Conservation (phyloP, 148 eudicot genomes). For the Polygonum aviculare region DNA sequence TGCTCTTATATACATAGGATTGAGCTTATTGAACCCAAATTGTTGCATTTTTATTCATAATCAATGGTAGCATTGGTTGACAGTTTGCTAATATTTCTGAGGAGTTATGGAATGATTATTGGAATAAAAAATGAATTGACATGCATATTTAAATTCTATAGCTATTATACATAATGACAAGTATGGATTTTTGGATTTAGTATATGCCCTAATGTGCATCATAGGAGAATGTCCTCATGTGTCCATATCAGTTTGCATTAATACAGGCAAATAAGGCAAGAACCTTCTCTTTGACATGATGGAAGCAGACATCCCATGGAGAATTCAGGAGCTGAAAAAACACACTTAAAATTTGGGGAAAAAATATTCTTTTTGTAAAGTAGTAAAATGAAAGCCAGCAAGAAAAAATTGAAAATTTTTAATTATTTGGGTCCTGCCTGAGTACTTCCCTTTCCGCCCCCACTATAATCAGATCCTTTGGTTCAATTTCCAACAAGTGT, state of each 20-base stretch:
- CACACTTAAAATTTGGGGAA: too few relatives aligned
- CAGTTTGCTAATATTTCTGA: neutral
- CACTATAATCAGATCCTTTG: slow-evolving; percentile 89
- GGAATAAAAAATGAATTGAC: neutral
- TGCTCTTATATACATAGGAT: neutral
- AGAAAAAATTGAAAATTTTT: too few relatives aligned
- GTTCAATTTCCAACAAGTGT: slow-evolving; percentile 95
- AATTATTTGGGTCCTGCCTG: slow-evolving; percentile 46
- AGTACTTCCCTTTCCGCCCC: slow-evolving; percentile 67
- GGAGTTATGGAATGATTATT: neutral
- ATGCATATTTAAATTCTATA: neutral
- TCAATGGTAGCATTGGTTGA: neutral
- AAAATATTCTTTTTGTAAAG: too few relatives aligned
- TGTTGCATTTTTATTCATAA: neutral
- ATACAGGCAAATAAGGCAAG: too few relatives aligned
- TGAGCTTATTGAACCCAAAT: neutral
- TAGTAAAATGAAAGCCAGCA: too few relatives aligned
- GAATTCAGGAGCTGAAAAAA: too few relatives aligned
- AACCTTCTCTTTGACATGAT: too few relatives aligned
- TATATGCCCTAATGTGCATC: neutral
- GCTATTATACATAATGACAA: neutral
- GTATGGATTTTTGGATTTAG: neutral
- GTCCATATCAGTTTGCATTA: too few relatives aligned
- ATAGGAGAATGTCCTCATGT: too few relatives aligned
- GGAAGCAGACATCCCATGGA: too few relatives aligned